phyloP scores from a whole-genome alignment of 768 basidiomycete species.

The Psilocybe tampanensis region DNA sequence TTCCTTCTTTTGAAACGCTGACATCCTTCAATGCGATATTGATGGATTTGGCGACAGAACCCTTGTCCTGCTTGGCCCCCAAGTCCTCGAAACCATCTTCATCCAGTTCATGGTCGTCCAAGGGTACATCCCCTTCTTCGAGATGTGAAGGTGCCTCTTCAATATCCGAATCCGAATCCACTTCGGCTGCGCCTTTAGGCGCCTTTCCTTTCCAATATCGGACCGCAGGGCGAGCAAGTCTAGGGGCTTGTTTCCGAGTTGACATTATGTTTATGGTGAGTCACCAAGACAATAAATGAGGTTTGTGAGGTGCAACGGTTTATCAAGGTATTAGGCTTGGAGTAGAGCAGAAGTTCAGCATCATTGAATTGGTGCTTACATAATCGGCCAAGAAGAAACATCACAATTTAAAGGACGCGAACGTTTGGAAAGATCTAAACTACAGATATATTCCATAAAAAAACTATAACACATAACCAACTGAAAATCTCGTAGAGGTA shows the following conservation, averaged over 20 bases:
- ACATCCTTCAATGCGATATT: slow-evolving; percentile 80
- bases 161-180: slow-evolving; percentile 68
- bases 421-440: too few relatives aligned
- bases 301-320: too few relatives aligned
- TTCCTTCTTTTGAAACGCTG: slow-evolving; percentile 77
- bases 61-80: slow-evolving; percentile 40
- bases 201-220: slow-evolving; percentile 93
- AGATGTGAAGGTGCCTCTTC: slow-evolving; percentile 42
- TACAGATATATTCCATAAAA: too few relatives aligned
- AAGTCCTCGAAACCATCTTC: slow-evolving; percentile 45
- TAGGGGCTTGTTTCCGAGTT: slow-evolving; percentile 69
- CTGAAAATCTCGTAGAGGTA: too few relatives aligned
- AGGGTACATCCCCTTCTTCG: slow-evolving; percentile 60
- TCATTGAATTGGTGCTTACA: too few relatives aligned
- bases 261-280: slow-evolving; percentile 3
- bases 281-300: too few relatives aligned
- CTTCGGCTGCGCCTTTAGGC: slow-evolving; percentile 69
- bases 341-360: too few relatives aligned
- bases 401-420: too few relatives aligned
- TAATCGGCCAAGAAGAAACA: too few relatives aligned
- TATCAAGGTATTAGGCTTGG: too few relatives aligned
- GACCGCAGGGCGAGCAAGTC: slow-evolving; percentile 77
- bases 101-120: slow-evolving; percentile 60
- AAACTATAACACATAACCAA: too few relatives aligned
- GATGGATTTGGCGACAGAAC: slow-evolving; percentile 52